These are phyloP conservation scores for Aspergillus funiculosus DNA, from an alignment of 495 filamentous ascomycete species.

Conservation along the genomic window DNA sequence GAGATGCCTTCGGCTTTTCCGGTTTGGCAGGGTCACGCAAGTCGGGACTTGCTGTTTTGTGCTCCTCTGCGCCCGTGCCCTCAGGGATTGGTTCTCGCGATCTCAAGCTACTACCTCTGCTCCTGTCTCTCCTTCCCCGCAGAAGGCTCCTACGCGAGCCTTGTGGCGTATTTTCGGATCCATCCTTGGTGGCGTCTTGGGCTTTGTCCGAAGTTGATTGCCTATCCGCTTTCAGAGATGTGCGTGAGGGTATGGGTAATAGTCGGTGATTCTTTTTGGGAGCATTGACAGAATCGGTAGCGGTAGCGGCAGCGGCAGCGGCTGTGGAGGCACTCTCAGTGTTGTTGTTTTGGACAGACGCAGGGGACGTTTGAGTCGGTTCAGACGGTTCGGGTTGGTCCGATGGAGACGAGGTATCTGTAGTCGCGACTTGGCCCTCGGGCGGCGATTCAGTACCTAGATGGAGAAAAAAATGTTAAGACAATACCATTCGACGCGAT, in stretches of 20 bases:
- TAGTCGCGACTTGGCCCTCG: slow-evolving; percentile 24
- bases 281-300: slow-evolving; percentile 14
- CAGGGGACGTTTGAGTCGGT: slow-evolving; percentile 19
- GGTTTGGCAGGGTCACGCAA: slow-evolving; percentile 39
- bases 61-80: slow-evolving; percentile 36
- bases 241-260: slow-evolving; percentile 58
- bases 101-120: slow-evolving; percentile 57
- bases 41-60: slow-evolving; percentile 28
- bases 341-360: slow-evolving; percentile 14
- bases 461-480: slow-evolving; percentile 11
- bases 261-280: slow-evolving; percentile 55
- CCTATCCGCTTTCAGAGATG: slow-evolving; percentile 58
- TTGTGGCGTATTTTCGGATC: slow-evolving; percentile 52
- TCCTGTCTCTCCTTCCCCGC: slow-evolving; percentile 61
- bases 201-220: slow-evolving; percentile 58
- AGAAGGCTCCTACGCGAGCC: slow-evolving; percentile 67
- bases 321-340: no score
- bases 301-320: slow-evolving; percentile 16
- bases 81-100: slow-evolving; percentile 44
- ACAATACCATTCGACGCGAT: slow-evolving; percentile 7
- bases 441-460: slow-evolving; percentile 31
- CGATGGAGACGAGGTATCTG: slow-evolving; percentile 25
- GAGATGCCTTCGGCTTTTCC: slow-evolving; percentile 53
- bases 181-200: slow-evolving; percentile 59
- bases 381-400: slow-evolving; percentile 24